A percentile compares a stretch with the other conserved stretches of the same genome.
Conservation (phyloP, 2,329 filamentous ascomycete genomes). For the Pseudopithomyces chartarum region DNA sequence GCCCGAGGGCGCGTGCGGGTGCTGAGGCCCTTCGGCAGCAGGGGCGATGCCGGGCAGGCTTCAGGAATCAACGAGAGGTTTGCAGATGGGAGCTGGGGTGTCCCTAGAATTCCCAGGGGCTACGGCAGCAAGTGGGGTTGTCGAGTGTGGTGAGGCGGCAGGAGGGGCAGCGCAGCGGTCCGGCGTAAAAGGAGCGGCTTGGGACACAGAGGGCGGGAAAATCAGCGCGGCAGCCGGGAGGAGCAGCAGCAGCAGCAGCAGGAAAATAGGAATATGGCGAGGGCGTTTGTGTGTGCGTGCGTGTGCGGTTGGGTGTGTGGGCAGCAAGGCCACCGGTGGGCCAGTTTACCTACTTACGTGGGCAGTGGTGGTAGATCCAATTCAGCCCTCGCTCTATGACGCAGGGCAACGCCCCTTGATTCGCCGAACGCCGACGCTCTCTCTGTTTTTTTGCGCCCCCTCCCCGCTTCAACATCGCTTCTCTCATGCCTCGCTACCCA, state of each 20-base stretch:
- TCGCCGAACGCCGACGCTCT: background rate
- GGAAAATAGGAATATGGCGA: slow-evolving; percentile 9
- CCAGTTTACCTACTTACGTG: background rate
- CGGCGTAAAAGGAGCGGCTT: background rate
- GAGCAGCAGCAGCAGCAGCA: background rate
- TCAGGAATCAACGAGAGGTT: slow-evolving; percentile 12
- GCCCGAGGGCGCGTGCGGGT: slow-evolving; percentile 25
- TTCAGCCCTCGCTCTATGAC: background rate
- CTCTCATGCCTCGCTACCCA: background rate
- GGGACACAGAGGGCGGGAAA: background rate
- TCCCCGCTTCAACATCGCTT: background rate
- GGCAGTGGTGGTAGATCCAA: background rate
- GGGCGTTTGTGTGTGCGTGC: background rate
- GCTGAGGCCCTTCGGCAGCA: slow-evolving; percentile 19
- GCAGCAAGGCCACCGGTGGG: background rate
- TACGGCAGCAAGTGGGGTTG: slow-evolving; percentile 13
- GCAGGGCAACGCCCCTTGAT: background rate
- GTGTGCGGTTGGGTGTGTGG: background rate
- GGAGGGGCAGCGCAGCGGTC: slow-evolving; percentile 6
- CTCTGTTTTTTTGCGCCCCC: background rate
- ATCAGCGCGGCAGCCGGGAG: background rate
- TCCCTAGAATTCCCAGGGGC: slow-evolving; percentile 14
- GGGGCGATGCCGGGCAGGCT: slow-evolving; percentile 11
- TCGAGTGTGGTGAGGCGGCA: slow-evolving; percentile 11
- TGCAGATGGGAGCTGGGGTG: slow-evolving; percentile 20